A percentile compares a stretch with the other conserved stretches of the same genome.
These are phyloP conservation scores for Lecanosticta acicola DNA, from an alignment of 2,329 filamentous ascomycete genomes.

Conservation along the genomic window DNA sequence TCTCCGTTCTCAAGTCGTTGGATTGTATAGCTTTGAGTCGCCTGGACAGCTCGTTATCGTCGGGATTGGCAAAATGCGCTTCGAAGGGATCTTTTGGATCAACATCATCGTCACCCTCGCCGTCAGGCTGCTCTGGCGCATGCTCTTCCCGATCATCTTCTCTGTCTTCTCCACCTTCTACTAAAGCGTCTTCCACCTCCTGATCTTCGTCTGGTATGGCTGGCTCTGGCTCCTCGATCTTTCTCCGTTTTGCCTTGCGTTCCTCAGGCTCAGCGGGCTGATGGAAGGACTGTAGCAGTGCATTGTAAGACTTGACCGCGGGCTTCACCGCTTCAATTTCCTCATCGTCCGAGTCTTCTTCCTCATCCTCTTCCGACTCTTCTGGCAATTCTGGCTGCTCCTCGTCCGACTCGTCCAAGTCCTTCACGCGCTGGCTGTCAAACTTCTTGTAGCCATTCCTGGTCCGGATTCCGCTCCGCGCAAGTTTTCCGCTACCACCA, in stretches of 20 bases:
- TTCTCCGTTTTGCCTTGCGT: conserved; percentile 49
- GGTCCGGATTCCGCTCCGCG: conserved; percentile 31
- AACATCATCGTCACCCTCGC: conserved; percentile 44
- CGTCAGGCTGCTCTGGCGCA: conserved; percentile 25
- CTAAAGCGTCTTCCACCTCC: conserved; percentile 31
- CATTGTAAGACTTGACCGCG: conserved; percentile 47
- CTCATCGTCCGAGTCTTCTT: conserved; percentile 26
- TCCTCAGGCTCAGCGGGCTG: conserved; percentile 38
- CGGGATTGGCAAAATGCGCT: conserved; percentile 65
- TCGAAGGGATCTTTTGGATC: conserved; percentile 64
- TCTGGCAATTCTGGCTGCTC: conserved; percentile 15
- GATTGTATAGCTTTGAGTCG: conserved; percentile 44
- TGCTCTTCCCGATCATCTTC: conserved; percentile 41
- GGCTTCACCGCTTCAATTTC: conserved; percentile 29
- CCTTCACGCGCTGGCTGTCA: conserved; percentile 32
- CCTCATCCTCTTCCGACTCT: conserved; percentile 22
- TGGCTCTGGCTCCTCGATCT: conserved; percentile 35
- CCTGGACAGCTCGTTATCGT: conserved; percentile 55
- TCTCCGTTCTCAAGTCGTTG: conserved; percentile 44
- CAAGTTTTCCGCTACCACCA: conserved; percentile 25
- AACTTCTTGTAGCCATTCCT: conserved; percentile 31
- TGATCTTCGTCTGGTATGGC: conserved; percentile 6
- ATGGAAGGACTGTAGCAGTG: conserved; percentile 52
- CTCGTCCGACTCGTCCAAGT: conserved; percentile 27
- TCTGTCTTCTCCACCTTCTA: conserved; percentile 38